A percentile compares a stretch with the other conserved stretches of the same genome.
Evolutionary conservation across 2,329 filamentous ascomycete genomes (phyloP).

Genomic region (Falciphora oryzae): DNA sequence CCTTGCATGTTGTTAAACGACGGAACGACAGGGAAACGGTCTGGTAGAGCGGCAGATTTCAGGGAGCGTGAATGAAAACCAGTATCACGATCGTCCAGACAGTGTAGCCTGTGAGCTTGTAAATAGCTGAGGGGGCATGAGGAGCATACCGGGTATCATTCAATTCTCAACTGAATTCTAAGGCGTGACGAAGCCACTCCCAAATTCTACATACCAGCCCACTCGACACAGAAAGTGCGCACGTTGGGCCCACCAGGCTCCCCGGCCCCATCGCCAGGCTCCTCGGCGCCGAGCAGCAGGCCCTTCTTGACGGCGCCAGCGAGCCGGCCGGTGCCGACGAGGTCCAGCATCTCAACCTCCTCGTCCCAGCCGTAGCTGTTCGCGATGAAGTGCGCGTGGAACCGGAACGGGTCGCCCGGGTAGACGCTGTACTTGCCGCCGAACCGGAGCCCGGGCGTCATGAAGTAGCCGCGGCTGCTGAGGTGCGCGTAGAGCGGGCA

Average conservation of each 20-base stretch:
- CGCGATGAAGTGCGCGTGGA: slow-evolving; percentile 90
- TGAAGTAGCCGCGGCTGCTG: slow-evolving; percentile 73
- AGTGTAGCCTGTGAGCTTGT: no score
- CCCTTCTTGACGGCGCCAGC: slow-evolving; percentile 97
- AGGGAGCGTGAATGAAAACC: no score
- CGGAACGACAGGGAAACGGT: no score
- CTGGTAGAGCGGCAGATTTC: no score
- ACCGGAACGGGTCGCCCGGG: slow-evolving; percentile 88
- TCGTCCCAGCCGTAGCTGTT: slow-evolving; percentile 85
- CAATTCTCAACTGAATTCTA: neutral
- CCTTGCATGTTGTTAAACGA: no score
- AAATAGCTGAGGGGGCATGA: neutral
- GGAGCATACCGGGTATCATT: slow-evolving; percentile 4
- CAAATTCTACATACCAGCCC: slow-evolving; percentile 75
- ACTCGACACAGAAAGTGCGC: slow-evolving; percentile 81
- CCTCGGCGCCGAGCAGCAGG: slow-evolving; percentile 73
- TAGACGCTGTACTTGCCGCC: slow-evolving; percentile 94
- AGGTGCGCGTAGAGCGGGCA: slow-evolving; percentile 78
- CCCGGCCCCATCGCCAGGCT: slow-evolving; percentile 21
- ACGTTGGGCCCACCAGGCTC: slow-evolving; percentile 29
- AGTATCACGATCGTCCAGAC: no score
- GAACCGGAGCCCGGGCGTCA: slow-evolving; percentile 88
- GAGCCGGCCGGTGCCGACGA: slow-evolving; percentile 79
- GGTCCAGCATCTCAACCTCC: slow-evolving; percentile 74
- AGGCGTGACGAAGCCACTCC: neutral